Base-by-base conservation (phyloP, 139 green algal genomes). In the Coccomyxa sp. region DNA sequence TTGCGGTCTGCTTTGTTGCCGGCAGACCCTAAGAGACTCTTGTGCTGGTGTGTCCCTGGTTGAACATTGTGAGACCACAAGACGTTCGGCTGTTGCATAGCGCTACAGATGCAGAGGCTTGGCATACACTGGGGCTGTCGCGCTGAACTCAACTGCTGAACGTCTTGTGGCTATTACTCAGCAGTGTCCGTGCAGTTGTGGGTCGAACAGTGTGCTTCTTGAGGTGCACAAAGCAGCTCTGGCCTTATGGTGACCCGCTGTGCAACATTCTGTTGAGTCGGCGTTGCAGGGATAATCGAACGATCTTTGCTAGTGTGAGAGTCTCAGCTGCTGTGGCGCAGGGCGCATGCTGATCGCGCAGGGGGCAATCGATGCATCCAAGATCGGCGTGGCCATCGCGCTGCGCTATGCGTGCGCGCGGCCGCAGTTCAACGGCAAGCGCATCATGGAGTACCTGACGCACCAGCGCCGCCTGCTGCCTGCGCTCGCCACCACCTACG, bases 391-490 rank as follows among this genome's bases (percentile, higher is more conserved):
- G 13, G 90, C 88, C 75, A 96, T 98, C 15, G 95, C 95, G 13
- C 83, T 97, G 10, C 89, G 91, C 76, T 98, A 98, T 84, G 82
- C 89, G 0, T 86, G 83, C 63, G 27, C 79, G 32, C 89, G 95
- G 51, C 85, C 85, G 13, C 91, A 94, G 68, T 97, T 97, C 90
- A 88, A 89, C 66, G 88, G 93, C 85, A 89, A 86, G n/a, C 76
- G 87, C 17, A 92, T 98, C 58, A 88, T 96, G 81, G 87, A 93
- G 57, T 98, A 98, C 86, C 79, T 97, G 10, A 98, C 93, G 0
- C 95, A 98, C 85, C 93, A 97, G 91, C 86, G 89, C 38, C 89
- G 94, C 16, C 90, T 98, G 85, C 88, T 97, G 84, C 92, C 92
- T 0, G 91, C 87, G 28, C 91, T 98, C 78, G 92, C 95, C 30